Conservation (phyloP, 2,329 filamentous ascomycete species). For the Neonectria ditissima region DNA sequence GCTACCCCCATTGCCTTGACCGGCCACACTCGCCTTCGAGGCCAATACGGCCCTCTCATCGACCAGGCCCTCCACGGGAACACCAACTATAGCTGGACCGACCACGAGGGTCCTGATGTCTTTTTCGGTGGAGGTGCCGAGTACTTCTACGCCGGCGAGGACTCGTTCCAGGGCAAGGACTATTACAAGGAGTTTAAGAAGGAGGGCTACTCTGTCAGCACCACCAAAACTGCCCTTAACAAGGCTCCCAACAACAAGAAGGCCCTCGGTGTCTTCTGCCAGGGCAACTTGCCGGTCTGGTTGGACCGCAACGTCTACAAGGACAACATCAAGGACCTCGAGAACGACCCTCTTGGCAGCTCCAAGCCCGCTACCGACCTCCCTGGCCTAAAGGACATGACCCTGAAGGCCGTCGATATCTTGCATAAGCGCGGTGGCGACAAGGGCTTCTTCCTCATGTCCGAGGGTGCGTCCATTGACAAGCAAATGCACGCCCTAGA, state of each 20-base stretch:
- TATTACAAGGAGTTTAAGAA: constrained; percentile 84
- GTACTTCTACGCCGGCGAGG: constrained; percentile 76
- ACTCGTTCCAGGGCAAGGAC: constrained; percentile 76
- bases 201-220: constrained; percentile 76
- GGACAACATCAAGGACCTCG: constrained; percentile 73
- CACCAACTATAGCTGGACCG: constrained; percentile 84
- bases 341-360: constrained; percentile 77
- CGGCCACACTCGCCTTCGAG: constrained; percentile 78
- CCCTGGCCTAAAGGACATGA: constrained; percentile 90
- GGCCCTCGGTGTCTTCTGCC: constrained; percentile 82
- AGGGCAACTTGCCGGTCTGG: constrained; percentile 83
- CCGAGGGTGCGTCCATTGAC: constrained; percentile 86
- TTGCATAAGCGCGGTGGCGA: constrained; percentile 74
- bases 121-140: constrained; percentile 87
- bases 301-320: constrained; percentile 86
- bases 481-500: constrained; percentile 91
- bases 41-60: constrained; percentile 77
- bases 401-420: constrained; percentile 85
- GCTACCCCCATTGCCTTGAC: constrained; percentile 83
- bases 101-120: constrained; percentile 80
- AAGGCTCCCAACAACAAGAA: constrained; percentile 68
- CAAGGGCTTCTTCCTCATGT: constrained; percentile 89
- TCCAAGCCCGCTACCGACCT: constrained; percentile 76
- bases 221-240: constrained; percentile 79
- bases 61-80: constrained; percentile 82